Conservation (phyloP, 2,329 filamentous ascomycete species). For the Corynespora cassiicola region DNA sequence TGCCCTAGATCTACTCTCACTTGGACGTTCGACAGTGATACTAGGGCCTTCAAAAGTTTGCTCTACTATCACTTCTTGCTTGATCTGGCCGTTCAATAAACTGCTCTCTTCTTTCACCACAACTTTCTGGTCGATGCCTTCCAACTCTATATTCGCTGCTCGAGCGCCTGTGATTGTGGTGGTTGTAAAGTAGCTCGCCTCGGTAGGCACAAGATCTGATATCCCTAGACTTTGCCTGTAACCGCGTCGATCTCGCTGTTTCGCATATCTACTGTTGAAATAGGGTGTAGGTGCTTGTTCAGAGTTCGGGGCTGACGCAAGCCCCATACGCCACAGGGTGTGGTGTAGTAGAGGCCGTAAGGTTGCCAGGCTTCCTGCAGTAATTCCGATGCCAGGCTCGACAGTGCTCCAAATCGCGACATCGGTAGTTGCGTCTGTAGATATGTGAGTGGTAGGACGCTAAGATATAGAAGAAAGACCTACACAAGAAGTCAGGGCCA, state of each 20-base stretch:
- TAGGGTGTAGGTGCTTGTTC: slow-evolving; percentile 3
- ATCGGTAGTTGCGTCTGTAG: slow-evolving; percentile 48
- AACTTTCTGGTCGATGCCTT: no score
- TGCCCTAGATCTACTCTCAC: no score
- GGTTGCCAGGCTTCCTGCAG: slow-evolving; percentile 56
- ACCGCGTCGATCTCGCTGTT: slow-evolving; percentile 16
- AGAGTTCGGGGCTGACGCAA: slow-evolving; percentile 22
- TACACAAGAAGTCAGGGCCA: slow-evolving; percentile 51
- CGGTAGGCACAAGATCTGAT: slow-evolving; percentile 9
- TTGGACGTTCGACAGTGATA: no score
- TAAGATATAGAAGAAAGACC: slow-evolving; percentile 10
- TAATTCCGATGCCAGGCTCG: slow-evolving; percentile 47
- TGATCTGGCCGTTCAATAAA: slow-evolving; percentile 9
- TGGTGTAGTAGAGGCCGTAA: slow-evolving; percentile 55
- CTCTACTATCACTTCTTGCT: slow-evolving; percentile 24
- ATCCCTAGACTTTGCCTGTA: slow-evolving; percentile 20
- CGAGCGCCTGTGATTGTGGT: slow-evolving; percentile 13
- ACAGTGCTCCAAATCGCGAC: slow-evolving; percentile 48
- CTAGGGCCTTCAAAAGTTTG: slow-evolving; percentile 23
- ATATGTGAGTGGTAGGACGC: no score
- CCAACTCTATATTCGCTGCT: background rate
- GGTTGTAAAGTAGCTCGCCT: slow-evolving; percentile 11
- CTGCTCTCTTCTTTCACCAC: background rate
- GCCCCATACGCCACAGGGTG: slow-evolving; percentile 26
- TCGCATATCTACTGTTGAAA: slow-evolving; percentile 2